Percentiles rank a stretch among this genome's conserved stretches.
Evolutionary conservation across 164 flowering plant genomes (phyloP).

Genomic region (Stephania cephalantha): DNA sequence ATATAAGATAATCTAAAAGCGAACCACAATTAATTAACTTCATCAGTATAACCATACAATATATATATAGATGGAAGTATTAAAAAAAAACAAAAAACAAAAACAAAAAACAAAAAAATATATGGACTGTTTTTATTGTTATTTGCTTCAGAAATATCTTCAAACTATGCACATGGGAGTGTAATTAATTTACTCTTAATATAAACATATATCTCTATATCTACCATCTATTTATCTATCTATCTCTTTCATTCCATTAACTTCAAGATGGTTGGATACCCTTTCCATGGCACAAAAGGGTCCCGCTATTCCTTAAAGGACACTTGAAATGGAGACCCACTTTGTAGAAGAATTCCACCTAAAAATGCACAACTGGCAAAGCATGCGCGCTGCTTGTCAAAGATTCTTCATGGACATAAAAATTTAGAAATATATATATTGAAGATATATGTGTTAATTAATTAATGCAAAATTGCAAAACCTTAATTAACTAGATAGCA

Average conservation of each 20-base stretch:
- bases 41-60: too few species aligned
- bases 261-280: background rate
- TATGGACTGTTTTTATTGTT: too few species aligned
- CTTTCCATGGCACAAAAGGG: background rate
- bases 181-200: too few species aligned
- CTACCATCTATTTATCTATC: background rate
- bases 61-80: too few species aligned
- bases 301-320: background rate
- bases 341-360: background rate
- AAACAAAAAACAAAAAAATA: too few species aligned
- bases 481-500: background rate
- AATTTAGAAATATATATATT: background rate
- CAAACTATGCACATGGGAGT: too few species aligned
- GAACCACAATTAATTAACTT: too few species aligned
- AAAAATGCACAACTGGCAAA: background rate
- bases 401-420: background rate
- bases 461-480: background rate
- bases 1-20: too few species aligned
- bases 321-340: background rate
- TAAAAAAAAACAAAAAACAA: too few species aligned
- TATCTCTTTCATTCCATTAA: background rate
- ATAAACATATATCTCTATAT: too few species aligned
- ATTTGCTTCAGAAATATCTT: too few species aligned
- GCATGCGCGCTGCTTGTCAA: background rate
- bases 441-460: background rate